phyloP scores from a whole-genome alignment of 192 early-diverging fungal species.

The Coemansia sp. region DNA sequence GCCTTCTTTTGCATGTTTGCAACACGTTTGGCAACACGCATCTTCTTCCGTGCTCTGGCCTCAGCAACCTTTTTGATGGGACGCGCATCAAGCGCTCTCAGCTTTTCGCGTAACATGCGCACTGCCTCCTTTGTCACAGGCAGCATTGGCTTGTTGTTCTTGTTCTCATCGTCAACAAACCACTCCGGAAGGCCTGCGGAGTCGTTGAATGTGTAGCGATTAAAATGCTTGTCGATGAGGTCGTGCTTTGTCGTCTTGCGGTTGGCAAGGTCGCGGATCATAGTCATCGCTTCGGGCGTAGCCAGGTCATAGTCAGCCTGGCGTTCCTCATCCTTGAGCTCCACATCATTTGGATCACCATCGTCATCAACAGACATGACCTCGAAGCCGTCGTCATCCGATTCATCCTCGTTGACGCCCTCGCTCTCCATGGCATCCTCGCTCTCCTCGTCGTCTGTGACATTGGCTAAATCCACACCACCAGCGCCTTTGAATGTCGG shows the following conservation, averaged over 20 bases:
- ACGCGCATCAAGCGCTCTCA: slow-evolving; percentile 89
- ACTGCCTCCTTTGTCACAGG: slow-evolving; percentile 99
- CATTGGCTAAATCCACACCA: slow-evolving; percentile 57
- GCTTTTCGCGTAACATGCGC: slow-evolving; percentile 73
- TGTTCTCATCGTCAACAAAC: slow-evolving; percentile 89
- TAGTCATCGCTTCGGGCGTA: slow-evolving; percentile 89
- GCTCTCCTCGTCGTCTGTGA: slow-evolving; percentile 61
- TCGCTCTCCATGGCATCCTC: slow-evolving; percentile 7
- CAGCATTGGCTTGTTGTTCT: slow-evolving; percentile 83
- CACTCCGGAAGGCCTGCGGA: slow-evolving; percentile 83
- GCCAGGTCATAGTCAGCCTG: slow-evolving; percentile 67
- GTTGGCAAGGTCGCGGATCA: slow-evolving; percentile 82
- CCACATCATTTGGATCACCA: slow-evolving; percentile 46
- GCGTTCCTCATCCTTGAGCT: slow-evolving; percentile 51
- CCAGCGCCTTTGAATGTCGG: slow-evolving; percentile 77
- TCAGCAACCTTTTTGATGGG: slow-evolving; percentile 99
- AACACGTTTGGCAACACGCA: slow-evolving; percentile 71
- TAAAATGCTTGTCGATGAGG: slow-evolving; percentile 90
- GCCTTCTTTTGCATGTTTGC: slow-evolving; percentile 89
- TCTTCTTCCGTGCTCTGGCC: slow-evolving; percentile 96
- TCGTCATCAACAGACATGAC: slow-evolving; percentile 42
- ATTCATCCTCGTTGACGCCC: slow-evolving; percentile 46
- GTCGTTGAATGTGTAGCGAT: slow-evolving; percentile 86
- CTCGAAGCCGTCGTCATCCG: slow-evolving; percentile 60
- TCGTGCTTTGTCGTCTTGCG: slow-evolving; percentile 74